Base-by-base conservation (phyloP, 306 rosid genomes). In the Macrotyloma uniflorum region DNA sequence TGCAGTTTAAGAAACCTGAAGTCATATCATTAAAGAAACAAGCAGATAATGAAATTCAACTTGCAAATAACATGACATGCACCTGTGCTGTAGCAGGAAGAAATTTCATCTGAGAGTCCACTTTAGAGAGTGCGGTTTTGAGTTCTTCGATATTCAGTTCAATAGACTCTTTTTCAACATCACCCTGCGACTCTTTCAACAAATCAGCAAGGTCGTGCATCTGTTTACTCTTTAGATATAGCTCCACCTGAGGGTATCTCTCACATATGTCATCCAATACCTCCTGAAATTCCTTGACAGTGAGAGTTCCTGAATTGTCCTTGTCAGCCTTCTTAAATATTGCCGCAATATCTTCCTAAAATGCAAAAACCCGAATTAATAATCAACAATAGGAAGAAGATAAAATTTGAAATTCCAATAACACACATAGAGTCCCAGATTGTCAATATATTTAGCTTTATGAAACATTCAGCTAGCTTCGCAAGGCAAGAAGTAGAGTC, bases 81-180 rank as follows among this genome's bases (percentile, higher is more conserved):
- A 94, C 98, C 98, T 94, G 98, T 11, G 92, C 98, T 0, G 98
- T 94, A 59, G 98, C 98, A 9, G 98, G 97, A 70, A 94, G 97
- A 78, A 82, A 78, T 84, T 94, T 94, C 98, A 92, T 92, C 86
- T 92, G 89, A 63, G 97, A 94, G 77, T 94, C 98, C 82, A 94
- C 98, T 50, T 92, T 86, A 45, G 95, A 89, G 83, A 94, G 91
- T 54, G 91, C 88, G 7, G 85, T 76, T 83, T 92, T 92, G 79
- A 94, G 70, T 75, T 90, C 91, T 82, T 92, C 97, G 43, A 94
- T 92, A 33, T 80, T 87, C 63, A 94, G 84, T 77, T 92, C 97
- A 23, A 82, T 72, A 5, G 96, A 83, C 70, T 87, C 93, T 51
- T 87, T 89, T 55, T 84, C 30, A 67, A 54, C 91, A 75, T 88